phyloP scores from a whole-genome alignment of 2,329 filamentous ascomycete genomes.

The Diaporthe ilicicola region DNA sequence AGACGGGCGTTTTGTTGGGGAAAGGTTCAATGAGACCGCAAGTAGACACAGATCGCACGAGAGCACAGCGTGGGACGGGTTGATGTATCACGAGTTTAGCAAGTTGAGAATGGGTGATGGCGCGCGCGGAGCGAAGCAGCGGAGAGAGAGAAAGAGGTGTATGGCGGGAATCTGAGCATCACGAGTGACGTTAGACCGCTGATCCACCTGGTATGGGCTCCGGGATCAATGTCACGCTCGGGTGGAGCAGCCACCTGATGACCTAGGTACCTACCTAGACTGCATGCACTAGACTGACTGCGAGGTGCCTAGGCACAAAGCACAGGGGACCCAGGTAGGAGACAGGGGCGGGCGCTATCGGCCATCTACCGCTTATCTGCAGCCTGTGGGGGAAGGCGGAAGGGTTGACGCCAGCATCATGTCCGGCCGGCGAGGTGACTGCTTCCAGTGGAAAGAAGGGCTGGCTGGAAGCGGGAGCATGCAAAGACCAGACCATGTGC shows the following conservation, averaged over 20 bases:
- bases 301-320: neutral
- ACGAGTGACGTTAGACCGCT: constrained; percentile 23
- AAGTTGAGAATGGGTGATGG: neutral
- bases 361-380: constrained; percentile 19
- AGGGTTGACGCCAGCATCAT: neutral
- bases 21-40: constrained; percentile 8
- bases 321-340: neutral
- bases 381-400: neutral
- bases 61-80: constrained; percentile 16
- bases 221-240: constrained; percentile 14
- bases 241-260: constrained; percentile 17
- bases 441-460: neutral
- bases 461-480: neutral
- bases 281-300: too few relatives aligned
- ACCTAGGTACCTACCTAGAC: neutral
- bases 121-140: neutral
- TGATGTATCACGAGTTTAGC: constrained; percentile 13
- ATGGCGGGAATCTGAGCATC: constrained; percentile 22
- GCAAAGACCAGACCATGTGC: too few relatives aligned
- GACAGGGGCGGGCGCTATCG: constrained; percentile 14
- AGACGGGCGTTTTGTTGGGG: neutral
- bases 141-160: neutral
- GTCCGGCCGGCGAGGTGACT: neutral
- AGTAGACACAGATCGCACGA: constrained; percentile 14
- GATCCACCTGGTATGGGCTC: constrained; percentile 4